Evolutionary conservation across 176 grass and related monocot genomes (phyloP), one percentile per base, ranked within the genome.

Genomic region (Urochloa ruziziensis): DNA sequence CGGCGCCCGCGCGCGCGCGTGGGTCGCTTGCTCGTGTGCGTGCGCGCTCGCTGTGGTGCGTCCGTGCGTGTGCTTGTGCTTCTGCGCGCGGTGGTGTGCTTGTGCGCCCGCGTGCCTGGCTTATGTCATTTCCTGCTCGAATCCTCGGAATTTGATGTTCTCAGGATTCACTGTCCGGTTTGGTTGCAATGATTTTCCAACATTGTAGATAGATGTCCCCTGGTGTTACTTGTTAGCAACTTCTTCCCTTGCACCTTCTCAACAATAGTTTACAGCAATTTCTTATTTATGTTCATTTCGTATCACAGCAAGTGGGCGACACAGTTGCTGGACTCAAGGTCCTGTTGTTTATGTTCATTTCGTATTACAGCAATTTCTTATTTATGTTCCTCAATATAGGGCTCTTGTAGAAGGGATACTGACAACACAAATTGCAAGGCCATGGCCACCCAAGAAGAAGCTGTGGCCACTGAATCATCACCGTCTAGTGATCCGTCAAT

Each of bases 401-500:
- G 46, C 10, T 37, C n/a, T 65, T 66, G 44, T 51, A 52, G 16
- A 53, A 65, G 82, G 60, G 43, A 66, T 74, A 64, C 35, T 76
- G 17, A 47, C 32, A 67, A 83, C 48, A 49, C 32, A 63, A 48
- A 63, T 64, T 37, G 58, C 34, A 62, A 75, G 27, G n/a, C 47
- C 4, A 86, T 86, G 77, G 25, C 46, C 46, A 80, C 32, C 67
- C 76, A 64, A 43, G 44, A 86, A 52, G 77, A 86, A 66, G 12
- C 48, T 24, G 10, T 79, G 51, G 47, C 2, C 15, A 60, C 64
- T 19, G 79, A 48, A 34, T 48, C 67, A 57, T 24, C 54, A 34
- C 23, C 6, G 0, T 77, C 28, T 33, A 16, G 36, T 24, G 19
- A 77, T 73, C 70, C 65, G n/a, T 30, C 19, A 63, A 64, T 79